Evolutionary conservation across 78 protist genomes (phyloP), one percentile per base, ranked within the genome.

Genomic region (Dictyostelium purpureum): DNA sequence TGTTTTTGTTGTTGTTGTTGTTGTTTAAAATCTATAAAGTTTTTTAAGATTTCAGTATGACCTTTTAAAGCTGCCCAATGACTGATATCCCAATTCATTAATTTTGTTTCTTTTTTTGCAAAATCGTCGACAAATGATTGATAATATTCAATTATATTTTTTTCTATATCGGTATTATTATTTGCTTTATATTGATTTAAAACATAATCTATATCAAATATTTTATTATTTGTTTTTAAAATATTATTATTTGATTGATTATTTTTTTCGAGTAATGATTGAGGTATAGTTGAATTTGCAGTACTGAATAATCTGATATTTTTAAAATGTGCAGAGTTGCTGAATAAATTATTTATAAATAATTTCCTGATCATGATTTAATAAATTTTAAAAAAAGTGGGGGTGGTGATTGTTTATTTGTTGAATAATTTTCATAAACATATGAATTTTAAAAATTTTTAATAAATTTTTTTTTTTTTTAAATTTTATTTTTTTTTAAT

Each of bases 31-130:
- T 56, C 57, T 2, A 77, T 61, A 2, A 56, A 2, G 6, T 24
- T 61, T 12, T 77, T 42, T 4, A 67, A 37, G 45, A 35, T 19
- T 9, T 73, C 79, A 24, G 12, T 24, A 70, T 83, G 80, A 42
- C 43, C 42, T 61, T 83, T 69, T 19, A 83, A 61, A 28, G 80
- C 6, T 56, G 90, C 79, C 90, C 90, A 83, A 83, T 83, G 90
- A 11, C 63, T 42, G 3, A 45, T 14, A 83, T 83, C 73, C 90
- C 90, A 83, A 21, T 38, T 10, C 90, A 83, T 83, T 43, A 67
- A 19, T 61, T 74, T 67, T 24, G 90, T 83, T 47, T 83, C 71
- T n/a, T 83, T 71, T 21, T 40, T 67, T 51, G 90, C 61, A 24
- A 83, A 7, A 37, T 47, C 54, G 43, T 83, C 79, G 5, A 71